Conservation (phyloP, 257 asterid genomes). For the Plantago major region DNA sequence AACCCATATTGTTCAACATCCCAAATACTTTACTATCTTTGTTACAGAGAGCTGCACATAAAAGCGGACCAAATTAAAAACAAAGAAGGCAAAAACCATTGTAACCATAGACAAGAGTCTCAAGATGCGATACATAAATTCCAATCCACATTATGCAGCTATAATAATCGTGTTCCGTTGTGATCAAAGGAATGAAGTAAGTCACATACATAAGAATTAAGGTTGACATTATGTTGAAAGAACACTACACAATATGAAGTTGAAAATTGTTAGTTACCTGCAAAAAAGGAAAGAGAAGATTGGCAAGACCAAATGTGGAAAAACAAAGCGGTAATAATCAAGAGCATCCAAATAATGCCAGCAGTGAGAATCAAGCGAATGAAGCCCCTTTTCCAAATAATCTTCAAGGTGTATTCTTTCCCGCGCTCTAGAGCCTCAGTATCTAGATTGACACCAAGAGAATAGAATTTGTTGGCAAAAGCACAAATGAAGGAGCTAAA, state of each 20-base stretch:
- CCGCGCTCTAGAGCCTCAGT: conserved; percentile 31
- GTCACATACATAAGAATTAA: conserved; percentile 7
- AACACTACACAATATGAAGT: no score
- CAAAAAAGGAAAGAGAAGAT: conserved; percentile 44
- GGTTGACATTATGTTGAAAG: no score
- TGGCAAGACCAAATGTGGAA: conserved; percentile 67
- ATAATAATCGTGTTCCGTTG: no score
- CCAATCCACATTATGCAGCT: no score
- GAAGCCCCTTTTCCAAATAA: conserved; percentile 57
- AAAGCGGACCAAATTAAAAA: conserved; percentile 11
- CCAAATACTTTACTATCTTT: conserved; percentile 79
- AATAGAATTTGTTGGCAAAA: no score
- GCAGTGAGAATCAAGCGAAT: conserved; percentile 48
- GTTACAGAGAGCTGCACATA: conserved; percentile 79
- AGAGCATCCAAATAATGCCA: conserved; percentile 55
- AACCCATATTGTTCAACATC: conserved; percentile 72
- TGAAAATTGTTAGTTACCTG: conserved; percentile 25
- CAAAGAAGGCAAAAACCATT: not conserved
- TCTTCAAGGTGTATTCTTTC: conserved; percentile 37
- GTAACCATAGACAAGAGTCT: not conserved
- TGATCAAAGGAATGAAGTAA: not conserved
- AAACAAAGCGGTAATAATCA: conserved; percentile 46
- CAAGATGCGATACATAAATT: no score
- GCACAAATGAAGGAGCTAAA: no score
- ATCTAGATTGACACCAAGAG: conserved; percentile 29